phyloP scores from a whole-genome alignment of 1,284 basidiomycete genomes.

The Agroathelia rolfsii region DNA sequence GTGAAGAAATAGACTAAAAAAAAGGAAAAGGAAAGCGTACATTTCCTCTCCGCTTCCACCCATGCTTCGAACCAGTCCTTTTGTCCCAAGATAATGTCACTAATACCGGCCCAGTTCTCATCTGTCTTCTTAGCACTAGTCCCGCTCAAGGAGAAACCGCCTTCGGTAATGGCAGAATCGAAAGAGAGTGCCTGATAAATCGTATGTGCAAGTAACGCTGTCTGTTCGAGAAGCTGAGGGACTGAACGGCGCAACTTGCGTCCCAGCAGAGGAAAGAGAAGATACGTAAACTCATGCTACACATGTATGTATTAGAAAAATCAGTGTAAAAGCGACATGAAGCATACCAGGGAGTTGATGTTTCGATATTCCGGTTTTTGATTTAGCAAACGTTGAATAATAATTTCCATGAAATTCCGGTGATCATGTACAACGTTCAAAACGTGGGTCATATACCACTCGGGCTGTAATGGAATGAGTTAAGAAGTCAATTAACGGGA shows the following conservation, averaged over 20 bases:
- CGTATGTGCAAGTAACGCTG: conserved; percentile 87
- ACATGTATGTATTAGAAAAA: conserved; percentile 7
- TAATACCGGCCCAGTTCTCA: conserved; percentile 65
- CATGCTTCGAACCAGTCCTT: conserved; percentile 86
- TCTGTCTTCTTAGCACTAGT: conserved; percentile 28
- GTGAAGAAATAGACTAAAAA: conserved; percentile 1
- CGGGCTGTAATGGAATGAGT: conserved; percentile 49
- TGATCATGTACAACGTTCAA: conserved; percentile 80
- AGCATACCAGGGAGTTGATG: conserved; percentile 65
- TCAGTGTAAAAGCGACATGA: conserved; percentile 4
- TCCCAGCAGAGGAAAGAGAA: conserved; percentile 60
- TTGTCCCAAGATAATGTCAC: conserved; percentile 73
- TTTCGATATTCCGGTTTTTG: conserved; percentile 50
- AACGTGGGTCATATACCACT: conserved; percentile 94
- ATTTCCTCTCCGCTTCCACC: conserved; percentile 80
- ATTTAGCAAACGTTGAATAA: conserved; percentile 65
- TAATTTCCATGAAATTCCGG: conserved; percentile 62
- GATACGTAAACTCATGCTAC: conserved; percentile 71
- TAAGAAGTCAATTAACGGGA: not conserved
- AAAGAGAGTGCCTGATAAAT: conserved; percentile 89
- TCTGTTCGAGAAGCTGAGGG: conserved; percentile 66
- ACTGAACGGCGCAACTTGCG: conserved; percentile 69
- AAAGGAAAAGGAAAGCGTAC: conserved; percentile 38
- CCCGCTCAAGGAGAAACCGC: conserved; percentile 55
- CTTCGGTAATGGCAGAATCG: conserved; percentile 72